These are phyloP conservation scores for Tephrocybe sp. DNA, from an alignment of 768 basidiomycete species.

Conservation along the genomic window DNA sequence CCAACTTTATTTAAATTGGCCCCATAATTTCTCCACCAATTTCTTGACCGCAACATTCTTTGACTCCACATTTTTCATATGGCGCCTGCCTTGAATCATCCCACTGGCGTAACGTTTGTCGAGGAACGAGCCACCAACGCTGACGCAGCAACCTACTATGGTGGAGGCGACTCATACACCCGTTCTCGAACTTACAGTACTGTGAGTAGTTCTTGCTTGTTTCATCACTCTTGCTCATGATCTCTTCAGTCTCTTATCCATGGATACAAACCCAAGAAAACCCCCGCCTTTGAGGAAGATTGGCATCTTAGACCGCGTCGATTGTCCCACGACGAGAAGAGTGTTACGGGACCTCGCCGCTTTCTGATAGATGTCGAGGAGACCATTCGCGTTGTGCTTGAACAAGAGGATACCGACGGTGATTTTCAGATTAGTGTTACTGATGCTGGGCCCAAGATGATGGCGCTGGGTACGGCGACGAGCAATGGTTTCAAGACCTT, in stretches of 20 bases:
- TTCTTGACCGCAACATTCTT: conserved; percentile 7
- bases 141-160: conserved; percentile 84
- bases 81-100: conserved; percentile 68
- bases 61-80: conserved; percentile 25
- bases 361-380: conserved; percentile 98
- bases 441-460: conserved; percentile 95
- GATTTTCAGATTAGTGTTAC: conserved; percentile 97
- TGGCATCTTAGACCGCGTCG: conserved; percentile 71
- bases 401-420: conserved; percentile 97
- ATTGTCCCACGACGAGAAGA: conserved; percentile 93
- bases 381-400: conserved; percentile 92
- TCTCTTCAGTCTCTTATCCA: conserved; percentile 62
- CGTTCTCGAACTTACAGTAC: conserved; percentile 88
- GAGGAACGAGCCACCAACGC: conserved; percentile 62
- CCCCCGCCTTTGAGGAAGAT: conserved; percentile 77
- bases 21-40: not conserved
- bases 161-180: conserved; percentile 73
- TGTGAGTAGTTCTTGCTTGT: conserved; percentile 43
- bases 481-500: conserved; percentile 98
- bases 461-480: conserved; percentile 94
- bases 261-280: conserved; percentile 68
- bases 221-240: conserved; percentile 7
- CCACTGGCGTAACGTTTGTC: conserved; percentile 61
- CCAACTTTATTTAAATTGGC: conserved; percentile 7
- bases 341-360: conserved; percentile 73